Conservation (phyloP, 1,284 basidiomycete genomes). For the Melampsora larici-populina region DNA sequence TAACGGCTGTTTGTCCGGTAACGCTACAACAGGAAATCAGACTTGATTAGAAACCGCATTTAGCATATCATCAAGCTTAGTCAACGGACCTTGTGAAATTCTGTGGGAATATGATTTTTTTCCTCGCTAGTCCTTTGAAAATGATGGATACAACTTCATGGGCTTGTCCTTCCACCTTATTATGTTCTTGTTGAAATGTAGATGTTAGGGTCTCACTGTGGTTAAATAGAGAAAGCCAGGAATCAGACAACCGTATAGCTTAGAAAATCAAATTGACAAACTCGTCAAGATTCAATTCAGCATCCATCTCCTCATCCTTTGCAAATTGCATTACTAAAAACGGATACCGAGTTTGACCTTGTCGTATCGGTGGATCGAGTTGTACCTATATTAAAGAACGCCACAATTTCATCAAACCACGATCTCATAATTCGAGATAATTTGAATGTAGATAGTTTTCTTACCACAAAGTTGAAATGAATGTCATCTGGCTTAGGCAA, state of each 20-base stretch:
- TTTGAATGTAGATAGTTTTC: slow-evolving; percentile 50
- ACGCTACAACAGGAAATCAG: slow-evolving; percentile 51
- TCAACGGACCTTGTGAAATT: slow-evolving; percentile 71
- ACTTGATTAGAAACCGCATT: neutral
- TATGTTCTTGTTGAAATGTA: slow-evolving; percentile 31
- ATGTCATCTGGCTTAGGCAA: slow-evolving; percentile 90
- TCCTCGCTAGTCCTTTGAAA: slow-evolving; percentile 83
- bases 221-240: neutral
- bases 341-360: slow-evolving; percentile 96
- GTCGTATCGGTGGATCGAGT: slow-evolving; percentile 86
- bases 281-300: slow-evolving; percentile 91
- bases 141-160: slow-evolving; percentile 85
- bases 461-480: slow-evolving; percentile 88
- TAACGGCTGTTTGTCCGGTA: slow-evolving; percentile 64
- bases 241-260: neutral
- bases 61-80: neutral
- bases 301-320: slow-evolving; percentile 93
- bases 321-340: slow-evolving; percentile 98
- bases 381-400: slow-evolving; percentile 64
- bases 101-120: slow-evolving; percentile 81
- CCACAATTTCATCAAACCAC: neutral
- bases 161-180: slow-evolving; percentile 38
- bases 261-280: slow-evolving; percentile 55
- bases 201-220: slow-evolving; percentile 18
- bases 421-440: neutral